These are phyloP conservation scores for Apiotrichum domesticum DNA, from an alignment of 1,284 basidiomycete genomes.

Conservation along the genomic window DNA sequence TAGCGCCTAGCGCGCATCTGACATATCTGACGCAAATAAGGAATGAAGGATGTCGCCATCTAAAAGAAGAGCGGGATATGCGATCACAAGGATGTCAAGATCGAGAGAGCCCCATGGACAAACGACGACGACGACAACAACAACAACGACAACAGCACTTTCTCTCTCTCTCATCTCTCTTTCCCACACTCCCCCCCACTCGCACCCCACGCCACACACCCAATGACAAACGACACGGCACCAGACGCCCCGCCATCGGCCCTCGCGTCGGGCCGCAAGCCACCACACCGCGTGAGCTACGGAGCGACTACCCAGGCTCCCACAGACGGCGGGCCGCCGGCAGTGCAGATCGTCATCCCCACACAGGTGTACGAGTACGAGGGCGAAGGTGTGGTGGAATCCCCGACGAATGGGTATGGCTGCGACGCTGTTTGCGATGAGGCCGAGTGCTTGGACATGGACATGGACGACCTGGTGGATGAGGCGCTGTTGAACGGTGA, in stretches of 20 bases:
- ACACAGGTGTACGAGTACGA: not conserved
- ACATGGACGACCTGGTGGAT: slow-evolving; percentile 1
- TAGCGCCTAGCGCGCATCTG: too few species aligned
- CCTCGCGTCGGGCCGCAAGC: not conserved
- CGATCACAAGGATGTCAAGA: too few species aligned
- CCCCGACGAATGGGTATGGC: not conserved
- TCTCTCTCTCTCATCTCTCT: too few species aligned
- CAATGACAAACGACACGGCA: too few species aligned
- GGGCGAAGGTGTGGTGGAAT: not conserved
- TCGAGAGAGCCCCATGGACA: not conserved
- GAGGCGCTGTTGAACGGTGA: slow-evolving; percentile 5
- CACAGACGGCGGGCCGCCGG: too few species aligned
- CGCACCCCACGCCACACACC: too few species aligned
- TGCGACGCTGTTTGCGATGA: not conserved
- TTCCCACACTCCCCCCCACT: too few species aligned
- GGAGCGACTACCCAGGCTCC: slow-evolving; percentile 7
- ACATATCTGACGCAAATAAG: too few species aligned
- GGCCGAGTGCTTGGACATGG: not conserved
- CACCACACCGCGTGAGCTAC: slow-evolving; percentile 3
- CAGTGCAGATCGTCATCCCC: slow-evolving; percentile 6
- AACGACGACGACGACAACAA: too few species aligned
- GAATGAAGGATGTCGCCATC: too few species aligned
- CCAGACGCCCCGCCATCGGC: not conserved
- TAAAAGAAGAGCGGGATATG: too few species aligned
- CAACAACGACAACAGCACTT: too few species aligned